These are phyloP conservation scores for Akanthomyces muscarius DNA, from an alignment of 2,329 filamentous ascomycete genomes.

Conservation along the genomic window DNA sequence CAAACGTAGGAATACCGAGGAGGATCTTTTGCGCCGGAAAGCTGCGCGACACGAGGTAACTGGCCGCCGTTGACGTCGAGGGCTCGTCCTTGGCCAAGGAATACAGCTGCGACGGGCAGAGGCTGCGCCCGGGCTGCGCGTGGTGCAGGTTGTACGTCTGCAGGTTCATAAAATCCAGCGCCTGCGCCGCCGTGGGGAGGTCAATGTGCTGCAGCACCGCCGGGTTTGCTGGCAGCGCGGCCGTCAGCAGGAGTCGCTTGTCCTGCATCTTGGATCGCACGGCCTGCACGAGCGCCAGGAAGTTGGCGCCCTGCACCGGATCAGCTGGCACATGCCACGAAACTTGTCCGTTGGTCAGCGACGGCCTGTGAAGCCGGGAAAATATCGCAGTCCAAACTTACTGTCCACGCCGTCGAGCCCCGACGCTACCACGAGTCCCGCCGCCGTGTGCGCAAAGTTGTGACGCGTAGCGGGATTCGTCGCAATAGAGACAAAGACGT, in stretches of 20 bases:
- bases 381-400: constrained; percentile 34
- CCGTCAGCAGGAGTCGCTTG: constrained; percentile 65
- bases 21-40: constrained; percentile 69
- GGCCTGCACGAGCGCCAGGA: constrained; percentile 62
- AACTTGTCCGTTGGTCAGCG: constrained; percentile 45
- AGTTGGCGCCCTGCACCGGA: constrained; percentile 63
- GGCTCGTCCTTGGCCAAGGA: constrained; percentile 55
- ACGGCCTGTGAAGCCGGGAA: no score
- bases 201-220: constrained; percentile 67
- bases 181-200: constrained; percentile 55
- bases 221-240: constrained; percentile 65
- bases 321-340: constrained; percentile 76
- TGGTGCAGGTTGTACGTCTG: constrained; percentile 80
- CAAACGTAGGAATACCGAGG: constrained; percentile 71
- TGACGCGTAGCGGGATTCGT: constrained; percentile 56
- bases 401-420: constrained; percentile 63
- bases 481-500: constrained; percentile 65
- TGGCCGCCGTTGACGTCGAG: constrained; percentile 63
- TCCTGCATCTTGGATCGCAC: constrained; percentile 65
- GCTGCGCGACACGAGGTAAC: constrained; percentile 60
- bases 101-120: constrained; percentile 74
- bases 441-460: constrained; percentile 66
- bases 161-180: constrained; percentile 72
- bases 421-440: constrained; percentile 64
- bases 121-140: constrained; percentile 61